phyloP scores from a whole-genome alignment of 768 basidiomycete species.

The Chalciporus piperatus region DNA sequence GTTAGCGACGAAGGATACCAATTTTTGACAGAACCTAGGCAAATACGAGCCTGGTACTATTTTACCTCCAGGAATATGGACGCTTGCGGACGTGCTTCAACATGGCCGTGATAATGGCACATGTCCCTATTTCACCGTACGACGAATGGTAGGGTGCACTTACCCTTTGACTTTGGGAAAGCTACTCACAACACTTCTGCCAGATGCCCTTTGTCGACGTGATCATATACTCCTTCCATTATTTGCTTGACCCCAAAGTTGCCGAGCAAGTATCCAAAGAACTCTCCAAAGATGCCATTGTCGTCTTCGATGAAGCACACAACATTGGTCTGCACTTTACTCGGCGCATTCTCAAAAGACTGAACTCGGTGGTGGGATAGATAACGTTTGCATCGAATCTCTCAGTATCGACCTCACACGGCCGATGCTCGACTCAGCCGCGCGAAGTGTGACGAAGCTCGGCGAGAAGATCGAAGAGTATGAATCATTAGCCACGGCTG shows the following conservation, averaged over 20 bases:
- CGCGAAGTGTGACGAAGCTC: slow-evolving; percentile 80
- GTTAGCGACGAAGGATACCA: background rate
- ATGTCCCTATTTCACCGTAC: slow-evolving; percentile 95
- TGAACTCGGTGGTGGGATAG: slow-evolving; percentile 35
- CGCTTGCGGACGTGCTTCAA: slow-evolving; percentile 87
- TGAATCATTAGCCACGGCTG: slow-evolving; percentile 25
- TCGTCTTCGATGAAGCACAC: slow-evolving; percentile 99
- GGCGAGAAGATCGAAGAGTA: slow-evolving; percentile 95
- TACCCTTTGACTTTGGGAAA: background rate
- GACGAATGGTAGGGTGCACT: slow-evolving; percentile 76
- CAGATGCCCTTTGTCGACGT: slow-evolving; percentile 96
- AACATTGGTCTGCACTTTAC: slow-evolving; percentile 74
- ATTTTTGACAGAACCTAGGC: slow-evolving; percentile 64
- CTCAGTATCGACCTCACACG: slow-evolving; percentile 95
- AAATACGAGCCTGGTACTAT: slow-evolving; percentile 77
- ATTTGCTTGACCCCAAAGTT: slow-evolving; percentile 96
- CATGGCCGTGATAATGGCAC: slow-evolving; percentile 82
- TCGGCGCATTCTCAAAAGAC: background rate
- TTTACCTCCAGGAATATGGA: slow-evolving; percentile 87
- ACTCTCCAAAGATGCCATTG: slow-evolving; percentile 95
- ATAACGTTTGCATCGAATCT: slow-evolving; percentile 99
- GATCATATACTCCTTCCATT: slow-evolving; percentile 99
- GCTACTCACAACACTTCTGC: background rate
- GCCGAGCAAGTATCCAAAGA: slow-evolving; percentile 99
- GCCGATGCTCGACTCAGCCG: slow-evolving; percentile 95